These are phyloP conservation scores for Lasiosphaeria hispida DNA, from an alignment of 495 filamentous ascomycete species.

Conservation along the genomic window DNA sequence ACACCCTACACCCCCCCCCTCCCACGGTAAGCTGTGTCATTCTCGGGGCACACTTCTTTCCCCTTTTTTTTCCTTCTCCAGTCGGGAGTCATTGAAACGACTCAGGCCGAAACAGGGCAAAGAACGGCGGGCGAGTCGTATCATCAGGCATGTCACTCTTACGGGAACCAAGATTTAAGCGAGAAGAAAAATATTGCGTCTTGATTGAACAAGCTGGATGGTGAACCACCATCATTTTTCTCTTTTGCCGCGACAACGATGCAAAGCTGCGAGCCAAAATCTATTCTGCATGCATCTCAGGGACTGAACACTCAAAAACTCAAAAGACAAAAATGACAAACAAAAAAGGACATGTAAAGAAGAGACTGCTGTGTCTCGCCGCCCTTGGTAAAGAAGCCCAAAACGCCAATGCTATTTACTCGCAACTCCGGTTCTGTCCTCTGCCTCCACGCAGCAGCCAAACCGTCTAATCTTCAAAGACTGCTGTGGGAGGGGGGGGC, in stretches of 20 bases:
- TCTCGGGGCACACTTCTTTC: too few species aligned
- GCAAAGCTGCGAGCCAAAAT: slow-evolving; percentile 14
- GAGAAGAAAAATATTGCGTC: too few species aligned
- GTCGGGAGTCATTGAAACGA: too few species aligned
- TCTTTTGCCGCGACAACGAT: slow-evolving; percentile 6
- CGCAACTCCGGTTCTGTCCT: slow-evolving; percentile 12
- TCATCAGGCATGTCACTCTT: too few species aligned
- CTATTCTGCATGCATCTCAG: slow-evolving; percentile 12
- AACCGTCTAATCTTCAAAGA: too few species aligned
- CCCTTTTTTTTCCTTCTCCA: too few species aligned
- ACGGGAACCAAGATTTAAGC: too few species aligned
- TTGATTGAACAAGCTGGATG: not conserved
- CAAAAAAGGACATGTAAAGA: not conserved
- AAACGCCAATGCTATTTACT: slow-evolving; percentile 16
- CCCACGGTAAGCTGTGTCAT: too few species aligned
- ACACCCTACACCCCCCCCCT: too few species aligned
- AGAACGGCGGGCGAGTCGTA: too few species aligned
- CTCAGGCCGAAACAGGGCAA: too few species aligned
- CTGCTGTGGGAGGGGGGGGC: not conserved
- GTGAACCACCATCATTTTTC: not conserved
- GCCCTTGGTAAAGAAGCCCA: not conserved
- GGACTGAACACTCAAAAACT: not conserved
- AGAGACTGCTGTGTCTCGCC: not conserved
- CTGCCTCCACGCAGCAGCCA: not conserved
- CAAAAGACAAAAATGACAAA: not conserved